Conservation (phyloP, 1,139 yeast species). For the Debaryomycetaceae sp. region DNA sequence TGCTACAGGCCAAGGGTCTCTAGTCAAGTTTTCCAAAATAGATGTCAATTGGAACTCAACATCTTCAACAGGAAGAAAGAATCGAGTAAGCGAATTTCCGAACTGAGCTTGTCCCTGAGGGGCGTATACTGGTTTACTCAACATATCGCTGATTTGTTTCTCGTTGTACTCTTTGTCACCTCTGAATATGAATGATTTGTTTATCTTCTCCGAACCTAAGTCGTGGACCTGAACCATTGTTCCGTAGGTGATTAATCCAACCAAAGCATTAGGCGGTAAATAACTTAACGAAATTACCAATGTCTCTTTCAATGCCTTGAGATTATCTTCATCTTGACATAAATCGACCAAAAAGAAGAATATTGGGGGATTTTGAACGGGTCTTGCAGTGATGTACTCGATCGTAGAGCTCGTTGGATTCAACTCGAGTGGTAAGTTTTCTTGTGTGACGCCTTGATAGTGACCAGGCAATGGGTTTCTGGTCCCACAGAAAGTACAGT, state of each 20-base stretch:
- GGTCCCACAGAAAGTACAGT: constrained; percentile 80
- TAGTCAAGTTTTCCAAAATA: constrained; percentile 72
- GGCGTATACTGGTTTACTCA: constrained; percentile 48
- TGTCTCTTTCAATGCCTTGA: constrained; percentile 84
- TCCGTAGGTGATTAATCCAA: constrained; percentile 90
- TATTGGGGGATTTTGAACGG: constrained; percentile 89
- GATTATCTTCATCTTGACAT: constrained; percentile 92
- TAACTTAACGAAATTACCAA: constrained; percentile 75
- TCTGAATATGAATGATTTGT: constrained; percentile 83
- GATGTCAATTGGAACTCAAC: constrained; percentile 85
- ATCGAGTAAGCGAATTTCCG: constrained; percentile 60
- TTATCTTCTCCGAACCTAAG: constrained; percentile 72
- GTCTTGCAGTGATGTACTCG: constrained; percentile 86
- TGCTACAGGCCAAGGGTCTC: constrained; percentile 92
- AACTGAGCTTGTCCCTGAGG: constrained; percentile 25
- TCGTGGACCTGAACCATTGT: constrained; percentile 95
- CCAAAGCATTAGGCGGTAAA: constrained; percentile 89
- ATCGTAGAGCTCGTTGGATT: constrained; percentile 77
- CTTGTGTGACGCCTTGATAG: constrained; percentile 80
- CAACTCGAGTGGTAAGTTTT: constrained; percentile 84
- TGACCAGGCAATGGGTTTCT: constrained; percentile 89
- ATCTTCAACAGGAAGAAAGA: constrained; percentile 80
- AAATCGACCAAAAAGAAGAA: constrained; percentile 87
- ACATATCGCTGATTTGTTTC: constrained; percentile 72
- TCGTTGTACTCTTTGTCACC: constrained; percentile 87